Evolutionary conservation across 176 grass and related monocot genomes (phyloP), one percentile per base, ranked within the genome.

Genomic region (Oryza australiensis): DNA sequence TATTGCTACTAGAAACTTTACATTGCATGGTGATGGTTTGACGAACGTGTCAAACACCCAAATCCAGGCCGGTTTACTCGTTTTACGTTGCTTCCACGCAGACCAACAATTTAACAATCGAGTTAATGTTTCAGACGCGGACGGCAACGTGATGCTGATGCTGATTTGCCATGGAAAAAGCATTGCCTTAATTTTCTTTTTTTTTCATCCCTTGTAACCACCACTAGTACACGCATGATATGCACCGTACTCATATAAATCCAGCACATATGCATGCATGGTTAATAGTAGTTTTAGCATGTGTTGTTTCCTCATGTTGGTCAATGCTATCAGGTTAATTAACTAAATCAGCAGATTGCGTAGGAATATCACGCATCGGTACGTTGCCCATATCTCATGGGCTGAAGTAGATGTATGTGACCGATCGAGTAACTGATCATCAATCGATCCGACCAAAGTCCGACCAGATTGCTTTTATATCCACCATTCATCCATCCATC

Each of bases 401-500:
- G 45, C 43, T 3, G 43, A 1, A 42, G 43, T 49, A 45, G 41
- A 51, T 18, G 35, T 80, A 22, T 55, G 51, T 55, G 7, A 55
- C 51, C 20, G 51, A 55, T 55, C 18, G 16, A 55, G 14, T 9
- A 2, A 5, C 3, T 22, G 2, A 55, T 55, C 18, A 55, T 55
- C 18, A 1, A 55, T 22, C 5, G 18, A 34, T 43, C 87, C 83
- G 88, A 89, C 87, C 83, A 29, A 4, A 5, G 57, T 86, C 87
- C 73, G 79, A 86, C 83, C 83, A 51, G 16, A 73, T 62, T 71
- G 27, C 78, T 77, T 72, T 81, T 65, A 30, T 81, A 79, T 78
- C 60, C n/a, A n/a, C n/a, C n/a, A n/a, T n/a, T n/a, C n/a, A n/a
- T n/a, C n/a, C n/a, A n/a, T n/a, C n/a, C n/a, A n/a, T n/a, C n/a